Base-by-base conservation (phyloP, 2,329 filamentous ascomycete genomes). In the Tolypocladium inflatum region DNA sequence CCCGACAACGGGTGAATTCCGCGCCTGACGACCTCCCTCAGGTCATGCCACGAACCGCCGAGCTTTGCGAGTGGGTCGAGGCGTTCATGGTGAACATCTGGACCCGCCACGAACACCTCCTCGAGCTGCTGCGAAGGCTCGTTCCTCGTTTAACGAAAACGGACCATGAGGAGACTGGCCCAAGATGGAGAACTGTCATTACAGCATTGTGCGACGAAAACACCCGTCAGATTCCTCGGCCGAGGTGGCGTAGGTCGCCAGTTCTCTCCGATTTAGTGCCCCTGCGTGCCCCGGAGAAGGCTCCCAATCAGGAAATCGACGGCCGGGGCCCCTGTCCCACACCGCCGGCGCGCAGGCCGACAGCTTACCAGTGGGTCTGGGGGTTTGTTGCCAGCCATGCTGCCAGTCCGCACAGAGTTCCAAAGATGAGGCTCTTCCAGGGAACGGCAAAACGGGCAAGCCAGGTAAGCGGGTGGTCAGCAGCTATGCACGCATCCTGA, bases 231-330 rank as follows among this genome's bases (percentile, higher is more conserved):
- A 55, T 48, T 43, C 54, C 45, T 55, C 54, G 42, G 54, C 54
- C 54, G 39, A 50, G 54, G 23, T n/a, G 38, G 54, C 26, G 54
- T n/a, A 30, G 43, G 53, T 37, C 21, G 35, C 37, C 43, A 42
- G 43, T 50, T 53, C 39, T 57, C 37, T 55, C 57, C 54, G 57
- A 60, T 58, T 63, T 57, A 55, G 43, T 57, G 55, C 56, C 53
- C 35, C 43, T 58, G 52, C 58, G 41, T 23, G 58, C 55, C 55
- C 57, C 63, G 63, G 63, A 63, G 60, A 63, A 63, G 56, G 57
- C 56, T 54, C 63, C 59, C 45, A 38, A 63, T 64, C 56, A 52
- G 62, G 63, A 56, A 63, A 63, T 59, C 48, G 55, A 56, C 23
- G 58, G 52, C 59, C 58, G 54, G 62, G 60, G 23, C 59, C 59